Conservation (phyloP, 441 rosid species). For the Brassica hybrid region DNA sequence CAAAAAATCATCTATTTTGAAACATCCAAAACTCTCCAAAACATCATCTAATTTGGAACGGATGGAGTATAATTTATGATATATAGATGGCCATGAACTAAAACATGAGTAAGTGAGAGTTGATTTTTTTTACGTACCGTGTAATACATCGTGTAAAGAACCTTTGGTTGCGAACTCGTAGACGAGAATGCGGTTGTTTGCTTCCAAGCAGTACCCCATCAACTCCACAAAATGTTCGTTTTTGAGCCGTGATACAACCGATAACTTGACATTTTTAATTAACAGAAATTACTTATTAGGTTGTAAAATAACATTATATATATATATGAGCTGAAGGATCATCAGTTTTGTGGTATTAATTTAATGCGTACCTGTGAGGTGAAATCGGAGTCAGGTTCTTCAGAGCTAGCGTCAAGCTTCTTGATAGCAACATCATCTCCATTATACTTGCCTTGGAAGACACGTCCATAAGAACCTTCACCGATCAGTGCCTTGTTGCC, state of each 20-base stretch:
- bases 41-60: too few relatives aligned
- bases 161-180: slow-evolving; percentile 81
- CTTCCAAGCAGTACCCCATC: slow-evolving; percentile 79
- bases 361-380: slow-evolving; percentile 64
- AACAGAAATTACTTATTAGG: too few relatives aligned
- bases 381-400: slow-evolving; percentile 80
- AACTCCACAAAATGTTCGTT: slow-evolving; percentile 80
- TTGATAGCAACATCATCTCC: slow-evolving; percentile 75
- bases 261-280: too few relatives aligned
- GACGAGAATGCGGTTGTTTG: slow-evolving; percentile 66
- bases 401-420: slow-evolving; percentile 79
- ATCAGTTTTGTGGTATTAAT: background rate
- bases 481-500: slow-evolving; percentile 82
- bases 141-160: slow-evolving; percentile 82
- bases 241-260: too few relatives aligned
- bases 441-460: slow-evolving; percentile 61
- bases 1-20: too few relatives aligned
- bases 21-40: too few relatives aligned
- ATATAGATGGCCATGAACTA: background rate
- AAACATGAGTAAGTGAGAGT: background rate
- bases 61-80: too few relatives aligned
- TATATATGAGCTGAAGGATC: background rate
- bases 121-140: background rate
- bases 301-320: background rate
- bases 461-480: slow-evolving; percentile 95